These are phyloP conservation scores for Microstegium vimineum DNA, from an alignment of 176 grass and related monocot species.

Conservation along the genomic window DNA sequence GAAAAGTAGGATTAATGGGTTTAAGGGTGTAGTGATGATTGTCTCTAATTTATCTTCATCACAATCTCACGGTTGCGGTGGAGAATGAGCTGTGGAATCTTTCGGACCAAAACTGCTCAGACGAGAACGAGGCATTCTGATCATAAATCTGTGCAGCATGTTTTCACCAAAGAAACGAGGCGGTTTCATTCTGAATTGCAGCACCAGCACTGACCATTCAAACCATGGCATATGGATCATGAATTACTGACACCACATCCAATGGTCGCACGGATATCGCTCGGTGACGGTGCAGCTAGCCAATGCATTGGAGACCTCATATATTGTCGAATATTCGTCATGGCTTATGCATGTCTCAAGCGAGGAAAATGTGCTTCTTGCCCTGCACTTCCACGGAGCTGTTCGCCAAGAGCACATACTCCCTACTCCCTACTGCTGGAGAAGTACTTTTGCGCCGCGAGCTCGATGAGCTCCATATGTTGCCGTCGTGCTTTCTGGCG, in stretches of 20 bases:
- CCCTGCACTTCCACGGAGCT: constrained; percentile 41
- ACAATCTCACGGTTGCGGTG: too few species aligned
- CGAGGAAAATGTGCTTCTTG: constrained; percentile 38
- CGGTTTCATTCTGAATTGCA: not conserved
- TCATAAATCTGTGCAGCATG: not conserved
- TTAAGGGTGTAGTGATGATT: too few species aligned
- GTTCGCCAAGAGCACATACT: constrained; percentile 49
- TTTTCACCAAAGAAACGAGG: not conserved
- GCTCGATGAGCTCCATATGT: constrained; percentile 35
- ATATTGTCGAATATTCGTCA: constrained; percentile 40
- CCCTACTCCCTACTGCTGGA: constrained; percentile 43
- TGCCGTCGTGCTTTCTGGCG: constrained; percentile 48
- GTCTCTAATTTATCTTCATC: too few species aligned
- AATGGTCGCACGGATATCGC: not conserved
- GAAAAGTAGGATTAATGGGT: too few species aligned
- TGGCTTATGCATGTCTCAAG: constrained; percentile 39
- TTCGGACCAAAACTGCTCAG: not conserved
- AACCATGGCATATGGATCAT: not conserved
- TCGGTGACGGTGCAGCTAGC: not conserved
- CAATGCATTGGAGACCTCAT: constrained; percentile 37
- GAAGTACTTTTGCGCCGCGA: constrained; percentile 33
- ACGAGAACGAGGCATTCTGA: not conserved
- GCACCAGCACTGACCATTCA: not conserved
- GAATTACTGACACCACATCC: not conserved
- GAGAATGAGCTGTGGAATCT: not conserved